Evolutionary conservation across 345 rosid species (phyloP).

Genomic region (Aegle marmelos): DNA sequence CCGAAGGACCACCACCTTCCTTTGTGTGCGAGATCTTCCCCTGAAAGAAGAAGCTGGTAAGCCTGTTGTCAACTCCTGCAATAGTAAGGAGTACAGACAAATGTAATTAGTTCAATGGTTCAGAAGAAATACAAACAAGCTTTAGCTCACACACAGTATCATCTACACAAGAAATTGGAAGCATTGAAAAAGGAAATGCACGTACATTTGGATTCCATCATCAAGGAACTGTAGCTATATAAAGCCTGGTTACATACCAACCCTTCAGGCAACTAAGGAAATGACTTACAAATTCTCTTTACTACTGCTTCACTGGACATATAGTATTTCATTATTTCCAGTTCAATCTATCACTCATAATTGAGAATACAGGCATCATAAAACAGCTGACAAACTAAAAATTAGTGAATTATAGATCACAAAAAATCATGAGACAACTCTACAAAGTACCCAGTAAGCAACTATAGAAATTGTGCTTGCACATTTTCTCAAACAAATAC

Average conservation of each 20-base stretch:
- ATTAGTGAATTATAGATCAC: neutral
- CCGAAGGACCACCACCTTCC: slow-evolving; percentile 25
- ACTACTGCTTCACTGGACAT: neutral
- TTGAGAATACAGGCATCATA: neutral
- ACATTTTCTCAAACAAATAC: neutral
- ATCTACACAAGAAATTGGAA: neutral
- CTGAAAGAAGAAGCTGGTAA: slow-evolving; percentile 15
- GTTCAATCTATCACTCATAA: neutral
- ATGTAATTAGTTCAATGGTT: neutral
- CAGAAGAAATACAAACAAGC: neutral
- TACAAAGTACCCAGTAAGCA: neutral
- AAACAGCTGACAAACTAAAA: neutral
- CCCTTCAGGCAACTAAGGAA: neutral
- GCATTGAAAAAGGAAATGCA: neutral
- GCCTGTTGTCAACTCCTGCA: slow-evolving; percentile 29
- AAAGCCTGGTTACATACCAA: neutral
- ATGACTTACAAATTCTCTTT: neutral
- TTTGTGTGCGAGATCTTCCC: neutral
- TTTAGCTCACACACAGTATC: neutral
- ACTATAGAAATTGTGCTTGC: neutral
- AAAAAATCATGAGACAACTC: neutral
- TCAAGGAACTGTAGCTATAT: neutral
- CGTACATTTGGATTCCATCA: neutral
- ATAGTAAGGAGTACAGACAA: neutral
- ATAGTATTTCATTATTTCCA: neutral